These are phyloP conservation scores for Phyllosticta ampelicida DNA, from an alignment of 2,329 filamentous ascomycete species.

Conservation along the genomic window DNA sequence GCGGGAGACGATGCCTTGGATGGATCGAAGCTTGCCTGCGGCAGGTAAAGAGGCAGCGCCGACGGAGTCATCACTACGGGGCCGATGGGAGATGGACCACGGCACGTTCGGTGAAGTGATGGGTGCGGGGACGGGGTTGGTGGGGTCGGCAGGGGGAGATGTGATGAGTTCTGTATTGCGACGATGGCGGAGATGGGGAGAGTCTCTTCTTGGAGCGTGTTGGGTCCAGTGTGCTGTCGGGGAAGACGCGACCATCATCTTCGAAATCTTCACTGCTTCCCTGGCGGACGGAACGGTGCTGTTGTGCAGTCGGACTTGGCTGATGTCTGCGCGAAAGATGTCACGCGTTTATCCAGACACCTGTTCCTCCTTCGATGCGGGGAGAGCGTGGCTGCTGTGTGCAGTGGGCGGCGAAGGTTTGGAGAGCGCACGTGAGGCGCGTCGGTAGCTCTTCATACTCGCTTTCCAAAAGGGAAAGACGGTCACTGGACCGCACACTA, in stretches of 20 bases:
- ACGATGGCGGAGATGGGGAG: not conserved
- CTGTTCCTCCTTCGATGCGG: not conserved
- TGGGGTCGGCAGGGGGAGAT: not conserved
- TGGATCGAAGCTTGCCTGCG: constrained; percentile 11
- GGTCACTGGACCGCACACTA: not conserved
- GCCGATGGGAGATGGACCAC: not conserved
- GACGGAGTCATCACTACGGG: not conserved
- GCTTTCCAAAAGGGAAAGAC: not conserved
- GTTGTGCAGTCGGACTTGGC: not conserved
- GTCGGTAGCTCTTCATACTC: not conserved
- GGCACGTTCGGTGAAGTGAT: not conserved
- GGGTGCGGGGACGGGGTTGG: not conserved
- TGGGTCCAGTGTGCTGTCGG: not conserved
- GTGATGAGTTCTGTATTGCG: not conserved
- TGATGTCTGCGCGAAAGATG: constrained; percentile 1
- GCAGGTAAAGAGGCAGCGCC: not conserved
- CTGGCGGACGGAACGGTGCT: not conserved
- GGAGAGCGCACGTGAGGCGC: constrained; percentile 3
- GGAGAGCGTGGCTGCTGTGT: not conserved
- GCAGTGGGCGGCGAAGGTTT: not conserved
- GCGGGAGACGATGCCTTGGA: constrained; percentile 30
- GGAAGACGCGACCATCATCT: not conserved
- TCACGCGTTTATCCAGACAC: constrained; percentile 8
- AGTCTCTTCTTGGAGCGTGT: not conserved
- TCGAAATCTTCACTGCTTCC: not conserved